A percentile compares a stretch with the other conserved stretches of the same genome.
Conservation (phyloP, 306 rosid species). For the Carpinus fangiana region DNA sequence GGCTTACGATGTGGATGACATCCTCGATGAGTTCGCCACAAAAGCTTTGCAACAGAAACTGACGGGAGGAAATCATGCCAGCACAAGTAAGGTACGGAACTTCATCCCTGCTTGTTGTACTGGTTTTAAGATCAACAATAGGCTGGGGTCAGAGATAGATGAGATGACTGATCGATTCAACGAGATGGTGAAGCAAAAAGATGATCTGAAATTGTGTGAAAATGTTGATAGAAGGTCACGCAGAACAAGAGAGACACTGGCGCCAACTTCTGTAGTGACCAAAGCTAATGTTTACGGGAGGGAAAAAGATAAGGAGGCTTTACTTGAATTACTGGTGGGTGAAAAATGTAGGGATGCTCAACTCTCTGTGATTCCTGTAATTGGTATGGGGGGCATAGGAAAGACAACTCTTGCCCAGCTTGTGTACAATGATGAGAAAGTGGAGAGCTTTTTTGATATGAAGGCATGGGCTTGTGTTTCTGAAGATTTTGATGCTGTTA, state of each 20-base stretch:
- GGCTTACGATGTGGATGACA: constrained; percentile 20
- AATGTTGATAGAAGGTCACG: background rate
- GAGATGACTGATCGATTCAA: background rate
- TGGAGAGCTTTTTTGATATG: background rate
- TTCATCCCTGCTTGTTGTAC: background rate
- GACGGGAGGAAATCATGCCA: background rate
- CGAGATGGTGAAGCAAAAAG: background rate
- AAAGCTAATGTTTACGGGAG: constrained; percentile 20
- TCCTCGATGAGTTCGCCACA: constrained; percentile 12
- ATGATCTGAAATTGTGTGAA: background rate
- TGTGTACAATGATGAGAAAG: background rate
- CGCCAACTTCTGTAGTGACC: background rate
- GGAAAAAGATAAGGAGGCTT: background rate
- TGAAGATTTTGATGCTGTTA: background rate
- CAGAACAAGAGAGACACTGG: background rate
- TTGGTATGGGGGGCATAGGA: constrained; percentile 9
- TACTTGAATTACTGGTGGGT: background rate
- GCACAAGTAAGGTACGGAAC: background rate
- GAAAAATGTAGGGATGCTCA: background rate
- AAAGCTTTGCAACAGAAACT: background rate
- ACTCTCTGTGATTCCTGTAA: background rate
- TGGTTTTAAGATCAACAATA: no score
- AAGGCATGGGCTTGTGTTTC: background rate
- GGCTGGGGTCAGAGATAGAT: background rate
- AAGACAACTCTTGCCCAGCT: constrained; percentile 2